Evolutionary conservation across 140 eudicot species (phyloP).

Genomic region (Anethum foeniculum): DNA sequence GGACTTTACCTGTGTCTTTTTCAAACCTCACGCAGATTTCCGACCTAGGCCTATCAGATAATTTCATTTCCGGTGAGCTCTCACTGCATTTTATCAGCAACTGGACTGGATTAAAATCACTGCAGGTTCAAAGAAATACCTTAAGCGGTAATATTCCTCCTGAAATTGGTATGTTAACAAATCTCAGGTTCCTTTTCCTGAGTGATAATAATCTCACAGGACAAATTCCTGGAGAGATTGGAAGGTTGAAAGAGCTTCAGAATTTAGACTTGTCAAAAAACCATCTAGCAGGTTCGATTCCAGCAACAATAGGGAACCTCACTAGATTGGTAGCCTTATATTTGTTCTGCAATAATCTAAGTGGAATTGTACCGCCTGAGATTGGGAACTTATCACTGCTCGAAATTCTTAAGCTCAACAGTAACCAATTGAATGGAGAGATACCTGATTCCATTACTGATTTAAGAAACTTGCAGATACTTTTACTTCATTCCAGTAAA

Average conservation of each 20-base stretch:
- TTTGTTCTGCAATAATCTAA: background rate
- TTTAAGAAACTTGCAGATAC: background rate
- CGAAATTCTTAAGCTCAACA: background rate
- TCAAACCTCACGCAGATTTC: conserved; percentile 39
- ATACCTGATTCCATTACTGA: background rate
- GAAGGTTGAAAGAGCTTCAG: conserved; percentile 27
- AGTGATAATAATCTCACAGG: conserved; percentile 50
- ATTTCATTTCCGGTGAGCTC: conserved; percentile 46
- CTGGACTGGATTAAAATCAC: conserved; percentile 48
- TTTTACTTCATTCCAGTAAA: background rate
- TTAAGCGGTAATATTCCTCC: conserved; percentile 44
- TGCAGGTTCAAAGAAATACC: conserved; percentile 45
- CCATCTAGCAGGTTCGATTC: background rate
- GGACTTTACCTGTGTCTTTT: conserved; percentile 47
- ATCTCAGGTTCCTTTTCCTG: conserved; percentile 34
- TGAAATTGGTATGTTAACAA: conserved; percentile 47
- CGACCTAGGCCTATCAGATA: conserved; percentile 41
- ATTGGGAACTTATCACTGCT: background rate
- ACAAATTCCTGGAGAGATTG: conserved; percentile 43
- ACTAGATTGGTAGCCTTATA: background rate
- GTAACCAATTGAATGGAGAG: background rate
- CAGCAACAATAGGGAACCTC: conserved; percentile 1
- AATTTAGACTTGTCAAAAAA: background rate
- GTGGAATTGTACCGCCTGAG: background rate
- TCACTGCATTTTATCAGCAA: conserved; percentile 36